phyloP scores from a whole-genome alignment of 2,329 filamentous ascomycete species.

The Verticillium alfalfae region DNA sequence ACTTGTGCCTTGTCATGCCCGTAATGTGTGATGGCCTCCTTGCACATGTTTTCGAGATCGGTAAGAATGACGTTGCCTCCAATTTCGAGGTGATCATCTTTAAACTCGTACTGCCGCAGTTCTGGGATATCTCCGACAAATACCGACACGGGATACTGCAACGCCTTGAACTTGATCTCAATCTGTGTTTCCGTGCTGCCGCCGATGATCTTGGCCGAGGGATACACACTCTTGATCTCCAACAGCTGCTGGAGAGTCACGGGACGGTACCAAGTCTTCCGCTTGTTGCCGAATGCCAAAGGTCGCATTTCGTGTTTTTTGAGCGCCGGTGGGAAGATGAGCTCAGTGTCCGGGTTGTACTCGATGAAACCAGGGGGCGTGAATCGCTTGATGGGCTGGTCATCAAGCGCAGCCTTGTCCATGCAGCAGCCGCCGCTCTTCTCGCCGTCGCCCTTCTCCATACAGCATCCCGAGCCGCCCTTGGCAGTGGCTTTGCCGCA shows the following conservation, averaged over 20 bases:
- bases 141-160: constrained; percentile 84
- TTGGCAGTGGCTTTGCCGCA: constrained; percentile 46
- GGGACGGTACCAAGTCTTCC: constrained; percentile 89
- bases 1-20: constrained; percentile 67
- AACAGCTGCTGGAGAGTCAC: constrained; percentile 81
- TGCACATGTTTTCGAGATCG: constrained; percentile 80
- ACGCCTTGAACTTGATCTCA: constrained; percentile 95
- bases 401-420: constrained; percentile 43
- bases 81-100: constrained; percentile 79
- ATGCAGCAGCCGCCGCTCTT: constrained; percentile 62
- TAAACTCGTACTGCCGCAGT: constrained; percentile 73
- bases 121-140: constrained; percentile 92
- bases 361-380: constrained; percentile 88
- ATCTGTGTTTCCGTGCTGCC: constrained; percentile 98
- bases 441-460: constrained; percentile 49
- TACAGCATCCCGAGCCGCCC: constrained; percentile 61
- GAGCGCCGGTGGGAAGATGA: constrained; percentile 87
- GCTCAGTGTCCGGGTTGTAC: constrained; percentile 86
- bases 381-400: constrained; percentile 60
- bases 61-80: constrained; percentile 91
- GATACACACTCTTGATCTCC: constrained; percentile 82
- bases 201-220: constrained; percentile 87
- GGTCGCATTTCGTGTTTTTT: constrained; percentile 78
- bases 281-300: constrained; percentile 87
- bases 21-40: constrained; percentile 74